Conservation (phyloP, 1,139 yeast species). For the Taiozyma onychis region DNA sequence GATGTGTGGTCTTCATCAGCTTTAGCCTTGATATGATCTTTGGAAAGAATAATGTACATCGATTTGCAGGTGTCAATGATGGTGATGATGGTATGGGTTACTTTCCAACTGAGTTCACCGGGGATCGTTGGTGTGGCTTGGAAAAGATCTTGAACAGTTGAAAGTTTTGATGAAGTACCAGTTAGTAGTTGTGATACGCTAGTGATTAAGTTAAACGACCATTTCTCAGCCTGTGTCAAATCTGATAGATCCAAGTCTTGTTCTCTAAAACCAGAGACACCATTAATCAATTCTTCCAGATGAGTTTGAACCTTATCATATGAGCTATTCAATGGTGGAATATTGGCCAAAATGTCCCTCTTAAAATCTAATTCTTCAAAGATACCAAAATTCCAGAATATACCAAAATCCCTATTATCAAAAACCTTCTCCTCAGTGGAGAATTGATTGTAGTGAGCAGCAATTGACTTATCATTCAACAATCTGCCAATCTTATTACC, state of each 20-base stretch:
- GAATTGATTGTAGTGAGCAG: conserved; percentile 2
- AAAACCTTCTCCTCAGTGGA: conserved; percentile 6
- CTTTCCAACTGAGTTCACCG: conserved; percentile 14
- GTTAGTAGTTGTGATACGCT: conserved; percentile 15
- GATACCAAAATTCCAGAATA: conserved; percentile 43
- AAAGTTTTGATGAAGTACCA: not conserved
- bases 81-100: conserved; percentile 13
- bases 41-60: conserved; percentile 9
- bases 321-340: conserved; percentile 11
- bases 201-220: conserved; percentile 27
- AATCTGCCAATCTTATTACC: conserved; percentile 34
- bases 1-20: conserved; percentile 5
- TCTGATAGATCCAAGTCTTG: conserved; percentile 11
- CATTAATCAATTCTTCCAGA: conserved; percentile 13
- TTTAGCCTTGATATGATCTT: conserved; percentile 2
- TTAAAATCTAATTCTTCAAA: conserved; percentile 19
- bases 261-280: conserved; percentile 1
- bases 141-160: conserved; percentile 1
- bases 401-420: conserved; percentile 47
- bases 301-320: conserved; percentile 12
- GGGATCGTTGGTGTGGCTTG: conserved; percentile 11
- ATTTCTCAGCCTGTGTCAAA: conserved; percentile 29
- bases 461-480: conserved; percentile 18
- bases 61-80: conserved; percentile 17
- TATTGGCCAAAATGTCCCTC: conserved; percentile 10